phyloP scores from a whole-genome alignment of 768 basidiomycete genomes.

The Pisolithus tinctorius region DNA sequence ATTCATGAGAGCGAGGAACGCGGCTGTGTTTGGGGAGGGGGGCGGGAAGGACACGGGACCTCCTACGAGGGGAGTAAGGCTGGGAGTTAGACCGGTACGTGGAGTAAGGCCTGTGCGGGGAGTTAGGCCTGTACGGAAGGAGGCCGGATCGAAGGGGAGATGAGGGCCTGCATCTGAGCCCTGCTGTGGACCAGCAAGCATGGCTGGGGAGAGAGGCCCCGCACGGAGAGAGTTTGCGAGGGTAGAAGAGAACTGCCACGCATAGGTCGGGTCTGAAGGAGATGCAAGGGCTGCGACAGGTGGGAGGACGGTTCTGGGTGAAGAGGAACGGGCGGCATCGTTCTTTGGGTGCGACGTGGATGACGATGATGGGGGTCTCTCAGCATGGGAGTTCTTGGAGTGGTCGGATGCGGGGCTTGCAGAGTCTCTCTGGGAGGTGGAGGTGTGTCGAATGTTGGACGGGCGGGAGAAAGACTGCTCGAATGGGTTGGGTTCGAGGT shows the following conservation, averaged over 20 bases:
- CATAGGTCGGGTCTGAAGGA: conserved; percentile 40
- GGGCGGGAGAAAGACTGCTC: conserved; percentile 84
- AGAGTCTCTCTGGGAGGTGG: conserved; percentile 27
- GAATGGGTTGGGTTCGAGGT: conserved; percentile 87
- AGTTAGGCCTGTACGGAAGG: conserved; percentile 83
- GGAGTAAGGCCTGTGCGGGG: conserved; percentile 82
- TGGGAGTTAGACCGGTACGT: conserved; percentile 72
- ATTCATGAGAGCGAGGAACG: conserved; percentile 89
- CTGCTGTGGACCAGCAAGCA: conserved; percentile 83
- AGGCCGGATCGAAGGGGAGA: conserved; percentile 58
- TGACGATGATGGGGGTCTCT: conserved; percentile 29
- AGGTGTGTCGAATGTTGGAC: conserved; percentile 44
- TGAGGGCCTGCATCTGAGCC: conserved; percentile 31
- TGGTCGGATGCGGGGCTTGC: conserved; percentile 29
- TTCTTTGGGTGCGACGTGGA: conserved; percentile 26
- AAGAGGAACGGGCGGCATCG: conserved; percentile 27
- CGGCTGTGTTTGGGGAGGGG: conserved; percentile 82
- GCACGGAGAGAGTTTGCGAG: conserved; percentile 77
- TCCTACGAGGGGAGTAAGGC: conserved; percentile 71
- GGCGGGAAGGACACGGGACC: conserved; percentile 75
- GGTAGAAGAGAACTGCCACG: conserved; percentile 58
- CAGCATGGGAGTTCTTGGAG: conserved; percentile 29
- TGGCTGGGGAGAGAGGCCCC: conserved; percentile 92
- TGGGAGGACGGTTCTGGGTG: conserved; percentile 70
- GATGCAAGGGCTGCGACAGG: conserved; percentile 73